These are phyloP conservation scores for Pilatotrama ljubarskyi DNA, from an alignment of 768 basidiomycete genomes.

Conservation along the genomic window DNA sequence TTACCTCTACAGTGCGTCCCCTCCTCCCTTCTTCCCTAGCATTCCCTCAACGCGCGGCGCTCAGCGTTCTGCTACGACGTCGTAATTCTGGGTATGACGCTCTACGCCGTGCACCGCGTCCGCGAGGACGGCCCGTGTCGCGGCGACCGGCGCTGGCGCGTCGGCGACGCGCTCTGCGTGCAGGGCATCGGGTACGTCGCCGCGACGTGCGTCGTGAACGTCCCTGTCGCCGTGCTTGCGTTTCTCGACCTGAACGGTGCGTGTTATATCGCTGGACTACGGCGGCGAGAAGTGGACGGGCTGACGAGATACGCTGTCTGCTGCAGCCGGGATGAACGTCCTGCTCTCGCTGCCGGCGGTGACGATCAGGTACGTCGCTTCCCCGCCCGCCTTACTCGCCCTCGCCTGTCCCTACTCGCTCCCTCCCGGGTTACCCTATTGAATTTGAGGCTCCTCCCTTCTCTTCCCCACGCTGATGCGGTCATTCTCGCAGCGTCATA, in stretches of 20 bases:
- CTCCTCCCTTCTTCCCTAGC: background rate
- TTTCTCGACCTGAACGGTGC: slow-evolving; percentile 13
- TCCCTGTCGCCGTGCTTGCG: slow-evolving; percentile 12
- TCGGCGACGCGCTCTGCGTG: slow-evolving; percentile 11
- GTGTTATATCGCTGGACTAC: background rate
- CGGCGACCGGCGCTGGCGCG: background rate
- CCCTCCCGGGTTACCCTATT: too few relatives aligned
- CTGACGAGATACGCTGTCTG: background rate
- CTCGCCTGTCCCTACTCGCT: too few relatives aligned
- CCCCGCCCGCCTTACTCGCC: too few relatives aligned
- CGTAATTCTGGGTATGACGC: slow-evolving; percentile 10
- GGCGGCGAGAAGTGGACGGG: background rate
- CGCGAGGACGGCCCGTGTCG: background rate
- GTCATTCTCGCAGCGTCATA: slow-evolving; percentile 1
- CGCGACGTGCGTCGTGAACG: slow-evolving; percentile 4
- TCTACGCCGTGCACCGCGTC: slow-evolving; percentile 10
- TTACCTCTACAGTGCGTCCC: slow-evolving; percentile 14
- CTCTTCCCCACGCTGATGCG: too few relatives aligned
- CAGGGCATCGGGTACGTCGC: slow-evolving; percentile 15
- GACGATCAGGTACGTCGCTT: slow-evolving; percentile 1
- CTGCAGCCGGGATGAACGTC: slow-evolving; percentile 3
- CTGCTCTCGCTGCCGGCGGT: slow-evolving; percentile 5
- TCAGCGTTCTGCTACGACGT: slow-evolving; percentile 18
- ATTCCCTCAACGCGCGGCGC: background rate
- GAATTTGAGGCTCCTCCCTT: too few relatives aligned